These are phyloP conservation scores for Ligustrum vulgare DNA, from an alignment of 257 asterid genomes.

Conservation along the genomic window DNA sequence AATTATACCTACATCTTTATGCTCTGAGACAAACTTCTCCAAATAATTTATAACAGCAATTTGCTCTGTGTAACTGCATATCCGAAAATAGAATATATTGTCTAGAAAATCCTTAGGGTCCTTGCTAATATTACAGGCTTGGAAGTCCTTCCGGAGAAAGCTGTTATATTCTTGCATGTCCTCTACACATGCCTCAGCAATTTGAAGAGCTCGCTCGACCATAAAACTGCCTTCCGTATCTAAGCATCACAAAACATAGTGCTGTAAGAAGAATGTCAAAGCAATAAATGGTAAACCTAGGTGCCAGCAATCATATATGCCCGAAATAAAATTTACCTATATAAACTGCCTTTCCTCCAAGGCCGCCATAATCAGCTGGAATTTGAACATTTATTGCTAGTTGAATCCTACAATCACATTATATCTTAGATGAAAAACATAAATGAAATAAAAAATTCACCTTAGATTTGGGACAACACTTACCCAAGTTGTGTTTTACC, in stretches of 20 bases:
- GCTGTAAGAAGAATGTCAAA: constrained; percentile 16
- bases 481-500: constrained; percentile 98
- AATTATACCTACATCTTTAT: constrained; percentile 68
- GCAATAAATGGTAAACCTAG: constrained; percentile 9
- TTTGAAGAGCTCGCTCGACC: constrained; percentile 91
- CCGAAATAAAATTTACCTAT: constrained; percentile 47
- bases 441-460: constrained; percentile 13
- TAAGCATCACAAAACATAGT: constrained; percentile 28
- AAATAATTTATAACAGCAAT: constrained; percentile 80
- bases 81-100: constrained; percentile 77
- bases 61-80: constrained; percentile 91
- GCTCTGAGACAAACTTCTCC: constrained; percentile 78
- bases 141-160: constrained; percentile 52
- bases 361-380: constrained; percentile 83
- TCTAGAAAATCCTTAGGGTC: constrained; percentile 69
- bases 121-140: constrained; percentile 40
- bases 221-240: constrained; percentile 98
- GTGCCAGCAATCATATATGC: constrained; percentile 1
- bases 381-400: constrained; percentile 90
- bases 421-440: constrained; percentile 9
- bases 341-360: constrained; percentile 90
- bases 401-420: constrained; percentile 64
- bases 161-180: constrained; percentile 77
- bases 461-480: constrained; percentile 24
- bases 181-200: constrained; percentile 84